phyloP scores from a whole-genome alignment of 176 grass and related monocot genomes.

The Musa beccarii region DNA sequence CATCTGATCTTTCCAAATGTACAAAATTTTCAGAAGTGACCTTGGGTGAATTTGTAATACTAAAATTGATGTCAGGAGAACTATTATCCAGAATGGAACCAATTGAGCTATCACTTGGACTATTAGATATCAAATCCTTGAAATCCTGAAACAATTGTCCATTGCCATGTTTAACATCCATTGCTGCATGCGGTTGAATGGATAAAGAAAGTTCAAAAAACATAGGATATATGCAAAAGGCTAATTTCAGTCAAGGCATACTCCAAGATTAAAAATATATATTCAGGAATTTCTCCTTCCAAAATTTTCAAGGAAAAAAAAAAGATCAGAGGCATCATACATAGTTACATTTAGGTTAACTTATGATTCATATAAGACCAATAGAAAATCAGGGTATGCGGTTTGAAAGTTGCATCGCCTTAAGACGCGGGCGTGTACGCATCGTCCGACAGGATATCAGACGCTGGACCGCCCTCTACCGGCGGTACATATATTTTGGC shows the following conservation, averaged over 20 bases:
- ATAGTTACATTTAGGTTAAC: no score
- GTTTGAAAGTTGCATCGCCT: no score
- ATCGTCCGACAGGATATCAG: no score
- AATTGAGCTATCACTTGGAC: constrained; percentile 16
- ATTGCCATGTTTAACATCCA: background rate
- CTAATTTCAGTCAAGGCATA: background rate
- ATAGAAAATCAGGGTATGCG: no score
- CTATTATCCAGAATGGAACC: constrained; percentile 6
- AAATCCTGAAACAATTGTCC: constrained; percentile 15
- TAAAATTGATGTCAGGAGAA: constrained; percentile 18
- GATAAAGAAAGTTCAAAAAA: background rate
- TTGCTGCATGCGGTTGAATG: background rate
- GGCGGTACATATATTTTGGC: no score
- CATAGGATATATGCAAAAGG: background rate
- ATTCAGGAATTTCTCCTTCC: no score
- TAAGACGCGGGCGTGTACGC: no score
- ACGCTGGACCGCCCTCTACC: no score
- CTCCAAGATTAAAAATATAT: background rate
- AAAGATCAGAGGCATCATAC: background rate
- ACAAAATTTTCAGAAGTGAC: constrained; percentile 26
- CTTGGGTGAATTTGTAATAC: background rate
- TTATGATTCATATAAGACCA: background rate
- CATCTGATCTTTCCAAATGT: constrained; percentile 50
- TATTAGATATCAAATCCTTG: constrained; percentile 15
- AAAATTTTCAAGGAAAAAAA: no score